Base-by-base conservation (phyloP, 2,329 filamentous ascomycete genomes). In the Aspergillus sp. region DNA sequence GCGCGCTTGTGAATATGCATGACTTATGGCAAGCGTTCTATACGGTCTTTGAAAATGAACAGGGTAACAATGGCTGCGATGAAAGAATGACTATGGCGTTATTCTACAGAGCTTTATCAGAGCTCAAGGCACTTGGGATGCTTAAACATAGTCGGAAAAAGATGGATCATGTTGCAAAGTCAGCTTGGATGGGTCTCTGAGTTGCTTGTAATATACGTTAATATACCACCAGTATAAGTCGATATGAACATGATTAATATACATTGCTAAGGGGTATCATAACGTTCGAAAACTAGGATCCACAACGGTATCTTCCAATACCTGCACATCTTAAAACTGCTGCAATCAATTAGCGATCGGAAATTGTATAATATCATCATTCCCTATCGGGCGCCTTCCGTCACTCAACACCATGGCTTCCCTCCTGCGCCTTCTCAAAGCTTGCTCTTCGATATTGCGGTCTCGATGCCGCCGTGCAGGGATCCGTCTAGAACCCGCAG, bases 391-490 rank as follows among this genome's bases (percentile, higher is more conserved):
- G 33, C 88, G 82, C 21, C 85, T 90, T n/a, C 90, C 90, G 68
- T 96, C 91, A 67, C 92, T 93, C 56, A 96, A 79, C 19, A 97
- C 92, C 84, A 97, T 93, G 4, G 91, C 92, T 77, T 96, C 91
- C 64, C 92, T 83, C 68, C 93, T 84, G 50, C 90, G 83, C 63
- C 92, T 83, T 59, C 91, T 81, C 59, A 93, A 79, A 53, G 88
- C 84, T 67, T 90, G 87, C 71, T 93, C 90, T 60, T 74, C 73
- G 5, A 66, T 60, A 47, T 64, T 76, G 35, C 69, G 69, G 54
- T 73, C 70, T 23, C 66, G 71, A 11, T 67, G 55, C 62, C 73
- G 62, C 63, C 70, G 63, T 52, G 71, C 61, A 69, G 67, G 60
- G 70, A 71, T 46, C 48, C 63, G 64, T 14, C 63, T 61, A 68